phyloP scores from a whole-genome alignment of 1,284 basidiomycete genomes.

The Salmacisia buchloeana region DNA sequence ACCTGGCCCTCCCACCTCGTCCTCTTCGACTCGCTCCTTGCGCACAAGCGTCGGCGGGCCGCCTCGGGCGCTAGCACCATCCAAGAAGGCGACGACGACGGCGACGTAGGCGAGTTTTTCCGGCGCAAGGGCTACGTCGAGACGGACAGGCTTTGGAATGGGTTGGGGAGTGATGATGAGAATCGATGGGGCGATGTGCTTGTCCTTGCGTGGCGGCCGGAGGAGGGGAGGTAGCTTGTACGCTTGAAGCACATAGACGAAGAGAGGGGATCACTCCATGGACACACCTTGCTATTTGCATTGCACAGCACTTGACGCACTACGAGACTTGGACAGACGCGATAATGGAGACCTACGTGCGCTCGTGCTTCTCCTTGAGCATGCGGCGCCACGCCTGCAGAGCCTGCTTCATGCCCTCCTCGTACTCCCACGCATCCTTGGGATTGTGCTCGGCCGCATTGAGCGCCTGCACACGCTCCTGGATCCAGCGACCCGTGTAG shows the following conservation, averaged over 20 bases:
- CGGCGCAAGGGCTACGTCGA: conserved; percentile 62
- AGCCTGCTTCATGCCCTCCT: conserved; percentile 60
- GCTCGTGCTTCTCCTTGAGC: conserved; percentile 5
- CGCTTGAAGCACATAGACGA: not conserved
- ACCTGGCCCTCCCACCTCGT: conserved; percentile 75
- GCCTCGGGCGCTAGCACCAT: too few species aligned
- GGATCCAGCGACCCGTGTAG: conserved; percentile 12
- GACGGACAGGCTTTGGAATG: conserved; percentile 62
- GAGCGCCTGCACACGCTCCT: conserved; percentile 6
- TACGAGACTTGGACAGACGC: too few species aligned
- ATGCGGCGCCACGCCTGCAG: conserved; percentile 26
- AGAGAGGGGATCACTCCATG: not conserved
- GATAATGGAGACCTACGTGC: too few species aligned
- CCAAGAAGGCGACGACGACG: conserved; percentile 28
- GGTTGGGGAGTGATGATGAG: conserved; percentile 6
- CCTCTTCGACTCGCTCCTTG: conserved; percentile 69
- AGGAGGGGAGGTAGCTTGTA: not conserved
- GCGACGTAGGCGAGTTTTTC: conserved; percentile 57
- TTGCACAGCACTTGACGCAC: not conserved
- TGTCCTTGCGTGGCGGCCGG: not conserved
- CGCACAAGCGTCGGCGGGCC: conserved; percentile 39
- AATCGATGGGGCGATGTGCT: conserved; percentile 7
- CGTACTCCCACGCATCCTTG: conserved; percentile 50
- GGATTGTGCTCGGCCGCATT: conserved; percentile 60
- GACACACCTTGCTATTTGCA: not conserved